Base-by-base conservation (phyloP, 176 grass and related monocot genomes). In the Chloris gayana region DNA sequence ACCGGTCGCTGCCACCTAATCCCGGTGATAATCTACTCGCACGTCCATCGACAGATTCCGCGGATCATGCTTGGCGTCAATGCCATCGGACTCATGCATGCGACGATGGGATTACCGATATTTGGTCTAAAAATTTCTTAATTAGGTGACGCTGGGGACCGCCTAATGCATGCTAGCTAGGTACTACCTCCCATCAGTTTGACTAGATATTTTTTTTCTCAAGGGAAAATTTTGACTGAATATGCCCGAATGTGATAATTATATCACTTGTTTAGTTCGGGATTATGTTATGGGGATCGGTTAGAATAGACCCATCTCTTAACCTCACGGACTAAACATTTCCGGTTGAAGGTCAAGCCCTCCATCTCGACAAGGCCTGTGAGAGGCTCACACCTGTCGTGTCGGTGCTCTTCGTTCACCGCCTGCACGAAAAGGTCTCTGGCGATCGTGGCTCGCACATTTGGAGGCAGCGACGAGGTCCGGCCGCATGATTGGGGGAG, bases 361-460 rank as follows among this genome's bases (percentile, higher is more conserved):
- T 22, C 47, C 18, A 13, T 34, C n/a, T n/a, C 35, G 7, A 37
- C 77, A 24, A 29, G 4, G 25, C 4, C 12, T 58, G 35, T 19
- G 50, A 74, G 50, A 80, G 51, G 47, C 64, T 80, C 34, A 33
- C 76, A 85, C 26, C 54, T 88, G 82, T 64, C 45, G 58, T 72
- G 87, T 75, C 87, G 76, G 82, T 64, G 82, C 70, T 74, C 5
- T 3, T 41, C 21, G 18, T 19, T 30, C 44, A 3, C 51, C 77
- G 67, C 45, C 62, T 14, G 54, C 47, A 54, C 5, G 60, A 1
- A 18, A 14, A 62, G 75, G 38, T 29, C 58, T 14, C 2, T 14
- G 58, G 14, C 24, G 56, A 46, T 84, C 87, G 68, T 88, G 87
- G 51, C 30, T n/a, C 31, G 82, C 76, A 74, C 86, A 42, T 58